phyloP scores from a whole-genome alignment of 805 yeast genomes.

The Torulaspora microellipsoides region DNA sequence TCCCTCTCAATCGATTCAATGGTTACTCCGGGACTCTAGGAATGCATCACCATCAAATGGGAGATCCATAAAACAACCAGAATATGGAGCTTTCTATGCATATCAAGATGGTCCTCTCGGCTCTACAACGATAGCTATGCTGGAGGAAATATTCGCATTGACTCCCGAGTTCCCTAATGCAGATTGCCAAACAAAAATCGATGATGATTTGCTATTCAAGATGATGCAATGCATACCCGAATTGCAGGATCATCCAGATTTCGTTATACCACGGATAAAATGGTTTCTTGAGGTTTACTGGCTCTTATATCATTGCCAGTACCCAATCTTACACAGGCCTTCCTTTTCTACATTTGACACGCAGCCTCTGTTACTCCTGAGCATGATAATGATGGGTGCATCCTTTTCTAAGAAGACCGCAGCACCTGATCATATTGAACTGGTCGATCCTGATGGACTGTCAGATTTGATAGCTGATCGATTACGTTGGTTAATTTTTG shows the following conservation, averaged over 20 bases:
- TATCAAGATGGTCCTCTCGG: conserved; percentile 7
- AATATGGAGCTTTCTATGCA: conserved; percentile 9
- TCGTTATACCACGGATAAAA: conserved; percentile 1
- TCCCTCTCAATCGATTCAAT: conserved; percentile 5
- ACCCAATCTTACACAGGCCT: conserved; percentile 9
- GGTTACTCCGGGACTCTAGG: conserved; percentile 6
- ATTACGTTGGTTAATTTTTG: conserved; percentile 9
- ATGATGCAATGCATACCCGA: conserved; percentile 5
- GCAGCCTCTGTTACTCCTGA: conserved; percentile 4
- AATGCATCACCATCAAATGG: conserved; percentile 1
- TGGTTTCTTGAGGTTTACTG: conserved; percentile 10
- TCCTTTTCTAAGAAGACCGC: conserved; percentile 6
- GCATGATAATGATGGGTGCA: conserved; percentile 12
- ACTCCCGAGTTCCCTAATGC: conserved; percentile 8
- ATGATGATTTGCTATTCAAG: conserved; percentile 4
- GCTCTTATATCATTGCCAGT: conserved; percentile 9
- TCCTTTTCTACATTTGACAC: conserved; percentile 8
- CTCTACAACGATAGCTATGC: conserved; percentile 5
- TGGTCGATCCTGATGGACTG: conserved; percentile 8
- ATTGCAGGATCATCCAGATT: conserved; percentile 5
- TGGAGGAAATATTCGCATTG: conserved; percentile 9
- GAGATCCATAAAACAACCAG: conserved; percentile 6
- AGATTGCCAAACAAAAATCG: conserved; percentile 8
- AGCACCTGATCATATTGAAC: not conserved
- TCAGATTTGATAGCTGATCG: conserved; percentile 9